A percentile compares a stretch with the other conserved stretches of the same genome.
phyloP scores from a whole-genome alignment of 495 filamentous ascomycete genomes.

The Penicillium psychrofluorescens region DNA sequence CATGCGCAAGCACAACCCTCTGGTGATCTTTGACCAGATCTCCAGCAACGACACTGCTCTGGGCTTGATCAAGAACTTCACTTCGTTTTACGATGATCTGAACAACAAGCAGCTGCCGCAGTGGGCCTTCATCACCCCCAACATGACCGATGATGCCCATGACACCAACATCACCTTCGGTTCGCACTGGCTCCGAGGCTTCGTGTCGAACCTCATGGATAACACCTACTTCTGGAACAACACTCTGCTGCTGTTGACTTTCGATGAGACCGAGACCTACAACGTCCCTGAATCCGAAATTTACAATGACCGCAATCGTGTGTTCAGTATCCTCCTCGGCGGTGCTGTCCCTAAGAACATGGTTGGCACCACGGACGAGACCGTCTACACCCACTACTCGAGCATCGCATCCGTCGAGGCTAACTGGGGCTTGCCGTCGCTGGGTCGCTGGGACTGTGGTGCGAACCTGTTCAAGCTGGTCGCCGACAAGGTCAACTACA shows the following conservation, averaged over 20 bases:
- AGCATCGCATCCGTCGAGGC: conserved; percentile 54
- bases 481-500: conserved; percentile 50
- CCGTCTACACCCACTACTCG: conserved; percentile 70
- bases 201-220: conserved; percentile 53
- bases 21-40: conserved; percentile 53
- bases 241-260: conserved; percentile 42
- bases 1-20: conserved; percentile 69
- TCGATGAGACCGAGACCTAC: conserved; percentile 60
- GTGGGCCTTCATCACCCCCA: conserved; percentile 69
- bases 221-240: conserved; percentile 56
- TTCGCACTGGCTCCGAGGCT: conserved; percentile 49
- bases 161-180: conserved; percentile 58
- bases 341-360: conserved; percentile 52
- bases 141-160: conserved; percentile 69
- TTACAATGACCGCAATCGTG: conserved; percentile 33
- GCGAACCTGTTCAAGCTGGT: conserved; percentile 61
- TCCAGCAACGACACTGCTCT: conserved; percentile 44
- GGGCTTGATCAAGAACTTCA: conserved; percentile 59
- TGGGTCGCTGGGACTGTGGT: conserved; percentile 66
- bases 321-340: conserved; percentile 56
- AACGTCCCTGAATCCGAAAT: conserved; percentile 2
- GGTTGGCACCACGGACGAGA: conserved; percentile 54
- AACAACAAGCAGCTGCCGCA: conserved; percentile 52
- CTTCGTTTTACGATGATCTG: conserved; percentile 53
- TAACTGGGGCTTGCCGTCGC: conserved; percentile 61